These are phyloP conservation scores for Sarocladium strictum DNA, from an alignment of 2,329 filamentous ascomycete species.

Conservation along the genomic window DNA sequence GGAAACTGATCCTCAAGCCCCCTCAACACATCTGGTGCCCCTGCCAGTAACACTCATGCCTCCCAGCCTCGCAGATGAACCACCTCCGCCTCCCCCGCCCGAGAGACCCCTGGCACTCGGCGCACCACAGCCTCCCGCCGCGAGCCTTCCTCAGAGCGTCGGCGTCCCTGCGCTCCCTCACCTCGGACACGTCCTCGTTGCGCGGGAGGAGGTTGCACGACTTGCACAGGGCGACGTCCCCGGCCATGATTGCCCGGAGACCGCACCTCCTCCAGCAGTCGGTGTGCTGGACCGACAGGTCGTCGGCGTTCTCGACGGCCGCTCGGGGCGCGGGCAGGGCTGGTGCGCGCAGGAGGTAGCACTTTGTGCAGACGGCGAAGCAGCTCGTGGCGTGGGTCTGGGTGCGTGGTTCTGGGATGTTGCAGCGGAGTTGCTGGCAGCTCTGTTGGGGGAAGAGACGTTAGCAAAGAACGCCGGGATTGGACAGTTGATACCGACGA, in stretches of 20 bases:
- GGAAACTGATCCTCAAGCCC: too few species aligned
- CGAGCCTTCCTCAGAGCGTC: background rate
- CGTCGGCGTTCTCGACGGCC: conserved; percentile 8
- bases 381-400: conserved; percentile 12
- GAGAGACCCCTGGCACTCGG: conserved; percentile 11
- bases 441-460: background rate
- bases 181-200: background rate
- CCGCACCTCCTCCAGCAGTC: background rate
- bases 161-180: conserved; percentile 13
- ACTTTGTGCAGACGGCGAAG: conserved; percentile 15
- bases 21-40: conserved; percentile 13
- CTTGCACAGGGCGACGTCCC: conserved; percentile 9
- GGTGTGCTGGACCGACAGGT: conserved; percentile 13
- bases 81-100: conserved; percentile 11
- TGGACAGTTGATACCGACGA: too few species aligned
- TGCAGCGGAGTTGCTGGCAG: background rate
- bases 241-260: background rate
- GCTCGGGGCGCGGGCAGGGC: conserved; percentile 2
- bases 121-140: conserved; percentile 11
- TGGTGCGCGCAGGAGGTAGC: conserved; percentile 10
- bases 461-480: too few species aligned
- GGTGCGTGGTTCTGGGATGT: conserved; percentile 10
- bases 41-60: conserved; percentile 14
- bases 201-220: conserved; percentile 10
- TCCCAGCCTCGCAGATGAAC: conserved; percentile 13